Evolutionary conservation across 1,139 yeast genomes (phyloP).

Genomic region (Suhomyces terraborum): DNA sequence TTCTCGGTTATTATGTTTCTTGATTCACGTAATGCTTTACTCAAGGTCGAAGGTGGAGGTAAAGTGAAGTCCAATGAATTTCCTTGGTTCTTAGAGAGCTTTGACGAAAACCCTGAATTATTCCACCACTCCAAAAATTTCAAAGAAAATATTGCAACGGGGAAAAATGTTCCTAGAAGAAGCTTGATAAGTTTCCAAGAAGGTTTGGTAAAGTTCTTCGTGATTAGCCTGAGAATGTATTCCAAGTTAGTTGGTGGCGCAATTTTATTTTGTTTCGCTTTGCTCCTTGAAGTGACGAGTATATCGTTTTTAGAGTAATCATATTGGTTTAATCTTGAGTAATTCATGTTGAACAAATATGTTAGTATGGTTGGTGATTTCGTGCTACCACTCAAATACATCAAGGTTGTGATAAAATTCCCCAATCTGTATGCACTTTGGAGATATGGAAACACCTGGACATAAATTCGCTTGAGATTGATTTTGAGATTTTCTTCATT

Average conservation of each 20-base stretch:
- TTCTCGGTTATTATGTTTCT: constrained; percentile 5
- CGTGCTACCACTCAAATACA: constrained; percentile 67
- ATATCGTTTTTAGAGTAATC: constrained; percentile 59
- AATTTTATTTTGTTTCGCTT: constrained; percentile 30
- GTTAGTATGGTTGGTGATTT: constrained; percentile 69
- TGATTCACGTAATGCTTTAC: constrained; percentile 17
- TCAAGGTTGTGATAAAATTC: constrained; percentile 61
- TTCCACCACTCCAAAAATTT: constrained; percentile 97
- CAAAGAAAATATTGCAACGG: constrained; percentile 78
- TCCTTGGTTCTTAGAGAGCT: constrained; percentile 56
- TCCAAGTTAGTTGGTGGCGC: constrained; percentile 60
- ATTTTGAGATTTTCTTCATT: constrained; percentile 31
- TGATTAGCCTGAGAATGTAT: constrained; percentile 33
- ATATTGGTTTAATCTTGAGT: constrained; percentile 64
- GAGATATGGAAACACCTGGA: constrained; percentile 62
- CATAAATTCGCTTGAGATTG: constrained; percentile 47
- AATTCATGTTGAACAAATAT: constrained; percentile 62
- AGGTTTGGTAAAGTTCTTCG: constrained; percentile 41
- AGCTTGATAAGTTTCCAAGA: constrained; percentile 40
- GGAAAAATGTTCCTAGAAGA: constrained; percentile 60
- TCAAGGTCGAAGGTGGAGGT: constrained; percentile 53
- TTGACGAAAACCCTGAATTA: constrained; percentile 70
- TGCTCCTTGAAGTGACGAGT: constrained; percentile 14
- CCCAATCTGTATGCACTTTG: constrained; percentile 50
- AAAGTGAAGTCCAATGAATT: constrained; percentile 51